These are phyloP conservation scores for Colletotrichum ledebouriae DNA, from an alignment of 2,329 filamentous ascomycete genomes.

Conservation along the genomic window DNA sequence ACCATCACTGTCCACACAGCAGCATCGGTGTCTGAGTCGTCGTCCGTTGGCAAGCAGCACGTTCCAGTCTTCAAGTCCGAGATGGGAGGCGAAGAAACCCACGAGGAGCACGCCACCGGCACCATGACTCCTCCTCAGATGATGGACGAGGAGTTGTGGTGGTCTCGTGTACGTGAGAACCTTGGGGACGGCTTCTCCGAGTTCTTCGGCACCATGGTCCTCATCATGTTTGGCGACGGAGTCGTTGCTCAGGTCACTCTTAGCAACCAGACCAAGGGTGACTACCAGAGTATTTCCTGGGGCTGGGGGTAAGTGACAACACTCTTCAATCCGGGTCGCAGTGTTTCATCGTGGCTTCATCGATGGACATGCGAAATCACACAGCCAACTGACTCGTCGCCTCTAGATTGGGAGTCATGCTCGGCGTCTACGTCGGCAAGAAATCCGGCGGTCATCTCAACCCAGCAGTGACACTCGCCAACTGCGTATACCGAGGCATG, in stretches of 20 bases:
- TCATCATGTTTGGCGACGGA: slow-evolving; percentile 79
- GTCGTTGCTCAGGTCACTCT: slow-evolving; percentile 78
- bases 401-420: slow-evolving; percentile 72
- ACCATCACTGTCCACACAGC: slow-evolving; percentile 45
- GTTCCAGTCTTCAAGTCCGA: slow-evolving; percentile 49
- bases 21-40: slow-evolving; percentile 53
- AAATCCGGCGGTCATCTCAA: slow-evolving; percentile 78
- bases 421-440: slow-evolving; percentile 75
- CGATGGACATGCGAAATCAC: slow-evolving; percentile 11
- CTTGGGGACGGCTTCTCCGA: slow-evolving; percentile 74
- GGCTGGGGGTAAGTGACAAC: slow-evolving; percentile 60
- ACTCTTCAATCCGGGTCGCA: neutral
- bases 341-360: slow-evolving; percentile 26
- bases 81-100: slow-evolving; percentile 47
- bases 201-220: slow-evolving; percentile 76
- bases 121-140: slow-evolving; percentile 39
- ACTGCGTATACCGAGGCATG: slow-evolving; percentile 76
- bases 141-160: slow-evolving; percentile 52
- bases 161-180: slow-evolving; percentile 65
- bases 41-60: slow-evolving; percentile 51
- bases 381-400: slow-evolving; percentile 15
- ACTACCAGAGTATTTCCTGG: slow-evolving; percentile 64
- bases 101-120: slow-evolving; percentile 42
- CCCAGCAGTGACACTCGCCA: slow-evolving; percentile 78
- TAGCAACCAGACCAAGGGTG: slow-evolving; percentile 61